A percentile compares a stretch with the other conserved stretches of the same genome.
These are phyloP conservation scores for Penicillium coffeae DNA, from an alignment of 495 filamentous ascomycete genomes.

Conservation along the genomic window DNA sequence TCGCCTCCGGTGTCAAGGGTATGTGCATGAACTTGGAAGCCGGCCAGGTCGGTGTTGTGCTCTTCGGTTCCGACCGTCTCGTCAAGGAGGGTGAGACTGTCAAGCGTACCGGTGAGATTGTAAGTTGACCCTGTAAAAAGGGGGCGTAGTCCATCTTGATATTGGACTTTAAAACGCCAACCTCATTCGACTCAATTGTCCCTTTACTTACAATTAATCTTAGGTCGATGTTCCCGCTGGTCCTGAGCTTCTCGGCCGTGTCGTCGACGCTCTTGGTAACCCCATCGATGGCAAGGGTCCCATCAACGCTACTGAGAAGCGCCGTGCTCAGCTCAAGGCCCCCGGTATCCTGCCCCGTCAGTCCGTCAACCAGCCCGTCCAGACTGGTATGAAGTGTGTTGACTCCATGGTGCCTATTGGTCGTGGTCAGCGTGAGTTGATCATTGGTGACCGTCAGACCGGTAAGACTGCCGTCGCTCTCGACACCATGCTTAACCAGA, in stretches of 20 bases:
- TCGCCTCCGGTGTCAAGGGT: conserved; percentile 98
- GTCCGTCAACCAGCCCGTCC: conserved; percentile 97
- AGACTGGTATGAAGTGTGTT: conserved; percentile 98
- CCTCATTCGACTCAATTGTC: not conserved
- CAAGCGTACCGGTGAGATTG: conserved; percentile 99
- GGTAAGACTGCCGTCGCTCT: conserved; percentile 99
- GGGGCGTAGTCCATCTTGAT: conserved; percentile 8
- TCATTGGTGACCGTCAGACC: conserved; percentile 99
- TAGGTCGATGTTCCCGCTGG: conserved; percentile 98
- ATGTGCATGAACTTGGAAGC: conserved; percentile 99
- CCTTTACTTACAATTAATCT: conserved; percentile 11
- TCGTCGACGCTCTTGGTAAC: conserved; percentile 96
- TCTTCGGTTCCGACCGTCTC: conserved; percentile 99
- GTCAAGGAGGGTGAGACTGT: conserved; percentile 99
- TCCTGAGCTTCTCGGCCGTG: conserved; percentile 88
- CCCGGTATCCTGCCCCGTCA: conserved; percentile 95
- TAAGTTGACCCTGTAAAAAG: conserved; percentile 46
- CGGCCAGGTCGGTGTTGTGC: conserved; percentile 99
- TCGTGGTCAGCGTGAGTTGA: conserved; percentile 99
- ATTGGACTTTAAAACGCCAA: conserved; percentile 1
- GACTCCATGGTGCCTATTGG: conserved; percentile 99
- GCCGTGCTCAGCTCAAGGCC: conserved; percentile 98
- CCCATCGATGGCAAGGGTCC: conserved; percentile 99
- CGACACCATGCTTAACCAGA: conserved; percentile 98
- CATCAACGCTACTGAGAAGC: conserved; percentile 82